These are phyloP conservation scores for Lepiota brunneoincarnata DNA, from an alignment of 768 basidiomycete genomes.

Conservation along the genomic window DNA sequence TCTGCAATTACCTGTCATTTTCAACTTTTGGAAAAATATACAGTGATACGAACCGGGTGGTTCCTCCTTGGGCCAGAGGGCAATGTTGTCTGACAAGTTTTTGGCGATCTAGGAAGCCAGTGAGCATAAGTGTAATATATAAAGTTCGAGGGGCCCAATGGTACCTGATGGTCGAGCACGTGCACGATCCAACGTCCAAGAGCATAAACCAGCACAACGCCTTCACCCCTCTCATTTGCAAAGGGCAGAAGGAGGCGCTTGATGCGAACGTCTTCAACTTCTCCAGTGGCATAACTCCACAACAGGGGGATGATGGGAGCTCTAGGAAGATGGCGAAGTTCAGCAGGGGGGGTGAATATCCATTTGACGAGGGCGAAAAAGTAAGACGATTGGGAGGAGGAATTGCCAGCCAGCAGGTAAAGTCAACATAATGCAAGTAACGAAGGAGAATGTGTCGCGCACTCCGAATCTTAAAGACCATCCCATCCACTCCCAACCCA, in stretches of 20 bases:
- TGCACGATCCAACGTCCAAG: constrained; percentile 41
- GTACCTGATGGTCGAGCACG: constrained; percentile 32
- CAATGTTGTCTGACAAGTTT: constrained; percentile 21
- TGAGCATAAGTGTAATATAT: background rate
- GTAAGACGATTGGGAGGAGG: no score
- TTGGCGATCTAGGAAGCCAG: constrained; percentile 21
- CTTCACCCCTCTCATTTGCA: constrained; percentile 24
- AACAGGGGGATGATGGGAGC: constrained; percentile 29
- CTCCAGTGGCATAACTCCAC: constrained; percentile 31
- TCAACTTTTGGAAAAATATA: no score
- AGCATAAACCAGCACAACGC: constrained; percentile 35
- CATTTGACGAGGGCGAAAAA: no score
- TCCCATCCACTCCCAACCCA: no score
- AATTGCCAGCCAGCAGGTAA: no score
- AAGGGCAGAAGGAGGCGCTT: constrained; percentile 33
- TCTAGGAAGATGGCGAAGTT: constrained; percentile 30
- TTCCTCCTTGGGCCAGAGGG: constrained; percentile 24
- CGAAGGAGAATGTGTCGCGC: no score
- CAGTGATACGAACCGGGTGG: constrained; percentile 23
- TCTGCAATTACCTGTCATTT: no score
- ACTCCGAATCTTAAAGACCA: no score
- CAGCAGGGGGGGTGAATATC: no score
- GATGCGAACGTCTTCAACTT: constrained; percentile 32
- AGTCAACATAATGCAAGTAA: no score
- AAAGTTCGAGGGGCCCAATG: background rate